A percentile compares a stretch with the other conserved stretches of the same genome.
These are phyloP conservation scores for Starmerella stellata DNA, from an alignment of 805 yeast genomes.

Conservation along the genomic window DNA sequence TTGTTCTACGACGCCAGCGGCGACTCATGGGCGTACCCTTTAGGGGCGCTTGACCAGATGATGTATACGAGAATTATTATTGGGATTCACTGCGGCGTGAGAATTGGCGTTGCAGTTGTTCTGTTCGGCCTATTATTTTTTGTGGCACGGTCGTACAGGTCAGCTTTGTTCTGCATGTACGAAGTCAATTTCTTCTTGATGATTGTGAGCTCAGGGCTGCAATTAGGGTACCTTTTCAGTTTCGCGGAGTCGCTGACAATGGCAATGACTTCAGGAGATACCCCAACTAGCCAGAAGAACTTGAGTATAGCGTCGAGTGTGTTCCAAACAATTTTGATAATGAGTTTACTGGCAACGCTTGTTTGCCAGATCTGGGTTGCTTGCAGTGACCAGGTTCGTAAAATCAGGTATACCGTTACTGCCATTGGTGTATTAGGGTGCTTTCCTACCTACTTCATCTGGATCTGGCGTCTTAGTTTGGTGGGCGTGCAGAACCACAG, in stretches of 20 bases:
- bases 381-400: conserved; percentile 25
- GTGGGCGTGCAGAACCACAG: conserved; percentile 4
- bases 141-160: conserved; percentile 34
- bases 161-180: conserved; percentile 63
- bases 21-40: conserved; percentile 1
- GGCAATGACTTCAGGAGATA: conserved; percentile 30
- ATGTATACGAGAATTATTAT: conserved; percentile 2
- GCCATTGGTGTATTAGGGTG: conserved; percentile 31
- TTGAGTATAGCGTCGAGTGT: conserved; percentile 45
- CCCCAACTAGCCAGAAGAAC: conserved; percentile 28
- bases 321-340: conserved; percentile 41
- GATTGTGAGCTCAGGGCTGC: conserved; percentile 43
- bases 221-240: conserved; percentile 30
- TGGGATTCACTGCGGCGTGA: conserved; percentile 27
- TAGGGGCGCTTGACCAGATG: conserved; percentile 3
- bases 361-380: conserved; percentile 56
- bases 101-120: conserved; percentile 38
- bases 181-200: conserved; percentile 39
- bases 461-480: conserved; percentile 32
- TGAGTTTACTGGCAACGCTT: conserved; percentile 45
- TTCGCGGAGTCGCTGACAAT: conserved; percentile 27
- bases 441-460: conserved; percentile 38
- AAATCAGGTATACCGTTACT: conserved; percentile 21
- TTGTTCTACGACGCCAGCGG: conserved; percentile 3
- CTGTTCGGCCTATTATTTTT: conserved; percentile 31